Evolutionary conservation across 2,329 filamentous ascomycete genomes (phyloP).

Genomic region (Catunica adiposa): DNA sequence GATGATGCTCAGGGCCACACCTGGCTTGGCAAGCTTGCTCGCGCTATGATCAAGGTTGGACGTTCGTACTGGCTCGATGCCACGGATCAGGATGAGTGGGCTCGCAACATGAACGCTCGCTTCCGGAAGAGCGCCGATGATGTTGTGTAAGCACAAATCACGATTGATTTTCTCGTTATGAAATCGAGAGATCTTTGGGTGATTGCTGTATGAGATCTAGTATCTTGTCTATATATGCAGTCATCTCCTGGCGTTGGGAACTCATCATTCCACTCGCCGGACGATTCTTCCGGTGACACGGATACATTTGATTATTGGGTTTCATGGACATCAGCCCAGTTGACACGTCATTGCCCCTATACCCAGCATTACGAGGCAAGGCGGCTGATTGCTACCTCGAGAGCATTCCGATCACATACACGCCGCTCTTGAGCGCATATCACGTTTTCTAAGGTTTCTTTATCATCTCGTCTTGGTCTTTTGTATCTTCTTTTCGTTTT

Average conservation of each 20-base stretch:
- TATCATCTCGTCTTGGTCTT: not conserved
- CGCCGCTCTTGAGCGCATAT: not conserved
- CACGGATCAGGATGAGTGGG: constrained; percentile 51
- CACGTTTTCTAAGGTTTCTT: not conserved
- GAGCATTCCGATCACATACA: not conserved
- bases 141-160: constrained; percentile 5
- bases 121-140: constrained; percentile 15
- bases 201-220: not conserved
- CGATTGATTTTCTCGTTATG: not conserved
- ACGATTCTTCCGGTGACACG: not conserved
- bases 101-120: constrained; percentile 24
- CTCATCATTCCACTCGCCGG: not conserved
- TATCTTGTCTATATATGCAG: not conserved
- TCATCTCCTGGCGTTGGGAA: not conserved
- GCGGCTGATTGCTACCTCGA: not conserved
- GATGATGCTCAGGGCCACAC: constrained; percentile 60
- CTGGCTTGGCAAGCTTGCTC: constrained; percentile 63
- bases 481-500: not conserved
- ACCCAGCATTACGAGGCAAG: not conserved
- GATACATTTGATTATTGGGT: not conserved
- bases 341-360: not conserved
- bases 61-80: constrained; percentile 69
- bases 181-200: not conserved
- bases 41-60: constrained; percentile 58
- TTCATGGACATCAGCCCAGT: not conserved